Conservation (phyloP, 768 basidiomycete species). For the Mycena pura region DNA sequence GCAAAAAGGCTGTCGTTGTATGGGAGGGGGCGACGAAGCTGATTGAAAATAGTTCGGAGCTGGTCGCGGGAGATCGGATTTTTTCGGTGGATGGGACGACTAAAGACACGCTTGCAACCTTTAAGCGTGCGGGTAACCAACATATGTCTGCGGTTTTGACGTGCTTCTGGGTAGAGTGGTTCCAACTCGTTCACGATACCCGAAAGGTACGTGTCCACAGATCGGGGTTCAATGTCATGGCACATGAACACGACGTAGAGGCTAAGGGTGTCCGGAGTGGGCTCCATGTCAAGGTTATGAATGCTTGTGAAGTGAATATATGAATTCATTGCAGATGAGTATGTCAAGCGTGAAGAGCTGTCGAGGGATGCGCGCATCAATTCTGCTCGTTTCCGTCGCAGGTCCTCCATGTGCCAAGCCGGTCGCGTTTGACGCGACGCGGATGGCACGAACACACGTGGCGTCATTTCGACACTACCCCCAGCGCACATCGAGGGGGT, state of each 20-base stretch:
- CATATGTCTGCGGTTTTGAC: no score
- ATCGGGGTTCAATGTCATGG: no score
- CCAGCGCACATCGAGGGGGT: neutral
- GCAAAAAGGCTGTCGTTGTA: constrained; percentile 38
- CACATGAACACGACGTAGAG: constrained; percentile 41
- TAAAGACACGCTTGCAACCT: constrained; percentile 30
- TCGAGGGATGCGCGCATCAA: no score
- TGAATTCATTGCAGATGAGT: constrained; percentile 35
- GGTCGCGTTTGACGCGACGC: constrained; percentile 38
- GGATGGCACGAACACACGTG: neutral
- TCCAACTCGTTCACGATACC: constrained; percentile 45
- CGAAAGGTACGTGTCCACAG: constrained; percentile 41
- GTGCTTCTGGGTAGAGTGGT: constrained; percentile 37
- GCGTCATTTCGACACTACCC: neutral
- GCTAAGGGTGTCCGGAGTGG: constrained; percentile 38
- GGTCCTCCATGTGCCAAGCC: constrained; percentile 40
- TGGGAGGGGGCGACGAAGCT: neutral
- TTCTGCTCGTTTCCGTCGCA: constrained; percentile 35
- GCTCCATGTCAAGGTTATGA: constrained; percentile 32
- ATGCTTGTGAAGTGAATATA: constrained; percentile 32
- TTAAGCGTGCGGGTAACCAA: constrained; percentile 28
- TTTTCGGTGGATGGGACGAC: constrained; percentile 32
- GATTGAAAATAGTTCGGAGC: constrained; percentile 15
- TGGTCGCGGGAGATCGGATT: constrained; percentile 29
- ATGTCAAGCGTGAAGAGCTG: no score